Evolutionary conservation across 441 rosid species (phyloP), one percentile per base, ranked within the genome.

Genomic region (Mallotus japonicus): DNA sequence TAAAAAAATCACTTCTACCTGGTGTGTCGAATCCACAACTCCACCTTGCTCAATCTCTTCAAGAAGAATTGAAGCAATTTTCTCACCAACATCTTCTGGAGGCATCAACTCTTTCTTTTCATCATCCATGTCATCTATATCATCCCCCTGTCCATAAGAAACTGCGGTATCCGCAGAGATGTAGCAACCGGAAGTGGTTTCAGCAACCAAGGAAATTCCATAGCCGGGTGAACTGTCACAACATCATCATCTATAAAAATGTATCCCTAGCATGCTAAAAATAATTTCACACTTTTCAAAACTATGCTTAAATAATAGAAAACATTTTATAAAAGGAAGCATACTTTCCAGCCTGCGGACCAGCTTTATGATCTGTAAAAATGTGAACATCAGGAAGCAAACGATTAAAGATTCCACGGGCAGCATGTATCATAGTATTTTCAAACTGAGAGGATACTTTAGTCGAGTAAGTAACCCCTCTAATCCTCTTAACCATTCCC

Each of bases 401-500:
- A 67, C 75, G 84, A 80, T 92, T 92, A 58, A 95, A 88, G 80
- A 92, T 84, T 77, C 97, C 97, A 83, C 97, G 96, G 69, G 98
- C 96, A 17, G 97, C 84, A 66, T 82, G 84, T 71, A 92, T 79
- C 95, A 91, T 88, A n/a, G 87, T 79, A 77, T 86, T 86, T 81
- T 93, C 99, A 81, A 87, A 87, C 78, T 88, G 91, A 67, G 80
- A 42, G 65, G 89, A 78, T 16, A 92, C 98, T 80, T 80, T 87
- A 71, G 92, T 68, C 24, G 98, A 92, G 82, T 87, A 95, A 72
- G 96, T 85, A 32, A 67, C 67, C 68, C 98, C 98, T 81, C 99
- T 90, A 75, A 95, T 92, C 85, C 85, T 91, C 84, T 87, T 92
- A 49, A 91, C 92, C 97, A 90, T 89, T 72, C 98, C 98, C 81